Evolutionary conservation across 192 early-diverging fungal genomes (phyloP), one percentile per base, ranked within the genome.

Genomic region (Backusella macrospora): DNA sequence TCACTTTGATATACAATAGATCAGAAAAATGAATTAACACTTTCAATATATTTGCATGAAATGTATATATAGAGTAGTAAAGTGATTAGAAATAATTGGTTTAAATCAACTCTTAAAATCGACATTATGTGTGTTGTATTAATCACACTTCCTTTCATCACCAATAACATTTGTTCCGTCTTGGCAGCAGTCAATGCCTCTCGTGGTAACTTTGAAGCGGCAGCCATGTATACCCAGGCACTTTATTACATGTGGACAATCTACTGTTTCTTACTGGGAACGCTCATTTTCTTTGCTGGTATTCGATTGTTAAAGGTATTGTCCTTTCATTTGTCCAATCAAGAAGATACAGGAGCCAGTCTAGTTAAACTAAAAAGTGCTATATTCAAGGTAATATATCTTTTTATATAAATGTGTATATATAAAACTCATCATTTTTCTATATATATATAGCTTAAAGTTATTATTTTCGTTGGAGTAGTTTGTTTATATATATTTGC

Each of bases 121-220:
- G 70, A 72, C 71, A 14, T 65, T 21, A 18, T 75, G 5, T 67
- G 70, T 6, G 34, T 65, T 21, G 39, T 52, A 1, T 45, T 71
- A 4, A n/a, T 80, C n/a, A 6, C 72, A 16, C 34, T 45, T 40
- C 78, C 78, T 34, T 68, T 80, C 21, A 72, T 80, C 1, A 67
- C 78, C n/a, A 80, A 80, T 40, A 80, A 80, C 46, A 63, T 73
- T 6, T 69, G 49, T 18, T 68, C 72, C 23, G 43, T 80, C 16
- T 13, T 42, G 9, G 67, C 79, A 12, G 74, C 74, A 5, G 21
- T 70, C 1, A 71, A 55, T 71, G 79, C 79, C 29, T 44, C 65
- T 34, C 47, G 21, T 38, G 71, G 71, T 4, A 34, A 80, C 18
- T 16, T 55, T 10, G 26, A 52, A n/a, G 52, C 34, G n/a, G 74